Percentiles rank a stretch among this genome's conserved stretches.
Conservation (phyloP, 2,329 filamentous ascomycete species). For the Fusarium metavorans region DNA sequence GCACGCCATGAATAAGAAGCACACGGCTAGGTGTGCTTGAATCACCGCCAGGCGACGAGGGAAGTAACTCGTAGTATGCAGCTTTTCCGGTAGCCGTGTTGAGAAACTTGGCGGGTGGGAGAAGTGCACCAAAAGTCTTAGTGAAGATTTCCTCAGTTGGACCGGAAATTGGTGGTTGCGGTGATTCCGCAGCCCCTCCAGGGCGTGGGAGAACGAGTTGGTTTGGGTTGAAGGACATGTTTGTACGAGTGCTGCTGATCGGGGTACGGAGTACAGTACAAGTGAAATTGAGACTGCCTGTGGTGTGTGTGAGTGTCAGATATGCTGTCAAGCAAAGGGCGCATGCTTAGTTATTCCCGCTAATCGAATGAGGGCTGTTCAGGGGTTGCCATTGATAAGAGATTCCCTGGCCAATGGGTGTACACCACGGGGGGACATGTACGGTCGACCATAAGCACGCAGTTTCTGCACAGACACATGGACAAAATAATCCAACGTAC, state of each 20-base stretch:
- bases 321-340: not conserved
- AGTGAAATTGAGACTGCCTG: not conserved
- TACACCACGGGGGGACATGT: not conserved
- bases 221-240: not conserved
- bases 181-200: not conserved
- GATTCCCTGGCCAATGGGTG: not conserved
- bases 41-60: not conserved
- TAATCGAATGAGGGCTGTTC: not conserved
- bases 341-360: not conserved
- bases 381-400: not conserved
- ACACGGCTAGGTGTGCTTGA: constrained; percentile 43
- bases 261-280: not conserved
- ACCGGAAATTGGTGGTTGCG: constrained; percentile 44
- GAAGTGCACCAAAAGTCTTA: constrained; percentile 51
- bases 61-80: constrained; percentile 54
- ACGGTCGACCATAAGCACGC: not conserved
- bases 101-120: constrained; percentile 53
- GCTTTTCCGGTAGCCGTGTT: constrained; percentile 49
- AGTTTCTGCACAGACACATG: not conserved
- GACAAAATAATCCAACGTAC: not conserved
- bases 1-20: constrained; percentile 63
- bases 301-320: not conserved
- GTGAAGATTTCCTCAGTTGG: constrained; percentile 53
- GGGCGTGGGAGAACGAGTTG: constrained; percentile 19
- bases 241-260: not conserved